Percentiles rank a stretch among this genome's conserved stretches.
phyloP scores from a whole-genome alignment of 176 grass and related monocot species.

The Coix lacrymajobi region DNA sequence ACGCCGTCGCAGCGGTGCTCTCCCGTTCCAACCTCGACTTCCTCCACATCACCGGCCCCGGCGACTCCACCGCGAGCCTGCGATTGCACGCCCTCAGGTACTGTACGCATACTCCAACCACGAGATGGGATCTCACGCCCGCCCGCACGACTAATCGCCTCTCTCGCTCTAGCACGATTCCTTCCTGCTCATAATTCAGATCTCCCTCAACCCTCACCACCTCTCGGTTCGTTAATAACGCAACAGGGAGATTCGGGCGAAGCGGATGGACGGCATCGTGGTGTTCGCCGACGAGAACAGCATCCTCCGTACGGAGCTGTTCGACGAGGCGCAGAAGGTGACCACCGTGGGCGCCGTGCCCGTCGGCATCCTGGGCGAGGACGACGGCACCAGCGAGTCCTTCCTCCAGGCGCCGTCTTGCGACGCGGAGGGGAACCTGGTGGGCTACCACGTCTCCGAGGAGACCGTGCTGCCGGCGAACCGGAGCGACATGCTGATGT shows the following conservation, averaged over 20 bases:
- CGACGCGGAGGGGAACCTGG: constrained; percentile 52
- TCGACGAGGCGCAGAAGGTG: constrained; percentile 89
- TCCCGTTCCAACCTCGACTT: constrained; percentile 42
- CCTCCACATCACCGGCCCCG: constrained; percentile 45
- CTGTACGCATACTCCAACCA: neutral
- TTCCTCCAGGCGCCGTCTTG: constrained; percentile 81
- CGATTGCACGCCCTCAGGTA: constrained; percentile 72
- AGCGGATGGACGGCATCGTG: constrained; percentile 67
- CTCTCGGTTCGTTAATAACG: neutral
- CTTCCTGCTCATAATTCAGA: neutral
- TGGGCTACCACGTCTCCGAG: constrained; percentile 62
- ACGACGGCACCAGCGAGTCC: constrained; percentile 44
- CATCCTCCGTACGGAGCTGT: constrained; percentile 74
- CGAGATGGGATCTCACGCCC: too few relatives aligned
- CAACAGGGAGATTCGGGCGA: constrained; percentile 53
- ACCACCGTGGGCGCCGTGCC: constrained; percentile 56
- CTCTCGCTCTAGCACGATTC: neutral
- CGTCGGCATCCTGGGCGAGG: constrained; percentile 61
- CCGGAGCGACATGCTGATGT: constrained; percentile 46
- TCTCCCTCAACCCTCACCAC: neutral
- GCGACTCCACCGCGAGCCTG: constrained; percentile 14
- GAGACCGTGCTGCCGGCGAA: constrained; percentile 38
- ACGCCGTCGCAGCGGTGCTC: constrained; percentile 60
- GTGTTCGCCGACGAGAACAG: constrained; percentile 97
- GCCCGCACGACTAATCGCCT: too few relatives aligned